These are phyloP conservation scores for Veloporphyrellus conicus DNA, from an alignment of 1,284 basidiomycete species.

Conservation along the genomic window DNA sequence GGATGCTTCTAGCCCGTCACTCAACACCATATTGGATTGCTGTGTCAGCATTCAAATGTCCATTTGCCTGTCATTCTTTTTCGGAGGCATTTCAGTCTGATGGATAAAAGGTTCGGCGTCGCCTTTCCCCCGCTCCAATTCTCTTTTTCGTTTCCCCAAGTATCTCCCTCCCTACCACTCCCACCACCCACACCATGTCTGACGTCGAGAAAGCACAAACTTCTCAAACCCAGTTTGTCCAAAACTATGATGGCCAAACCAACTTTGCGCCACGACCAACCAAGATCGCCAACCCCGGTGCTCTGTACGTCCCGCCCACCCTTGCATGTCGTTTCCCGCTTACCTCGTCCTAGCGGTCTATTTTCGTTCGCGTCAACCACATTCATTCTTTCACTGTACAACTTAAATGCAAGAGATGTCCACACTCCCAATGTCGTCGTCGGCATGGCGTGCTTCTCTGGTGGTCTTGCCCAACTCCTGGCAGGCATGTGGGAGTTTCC, in stretches of 20 bases:
- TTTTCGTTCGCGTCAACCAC: conserved; percentile 73
- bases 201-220: conserved; percentile 33
- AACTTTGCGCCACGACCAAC: conserved; percentile 13
- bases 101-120: conserved; percentile 24
- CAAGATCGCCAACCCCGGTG: conserved; percentile 50
- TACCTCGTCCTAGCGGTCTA: conserved; percentile 46
- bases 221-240: conserved; percentile 18
- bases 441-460: conserved; percentile 79
- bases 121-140: neutral
- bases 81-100: conserved; percentile 17
- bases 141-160: neutral
- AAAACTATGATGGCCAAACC: conserved; percentile 15
- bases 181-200: conserved; percentile 21
- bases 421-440: conserved; percentile 68
- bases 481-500: conserved; percentile 84
- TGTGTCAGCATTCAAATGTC: conserved; percentile 23
- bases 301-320: conserved; percentile 39
- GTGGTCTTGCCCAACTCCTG: conserved; percentile 76
- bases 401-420: conserved; percentile 51
- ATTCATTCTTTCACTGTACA: conserved; percentile 67
- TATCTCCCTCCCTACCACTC: neutral
- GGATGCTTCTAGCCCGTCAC: too few species aligned
- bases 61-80: conserved; percentile 2
- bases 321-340: neutral
- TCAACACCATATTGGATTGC: conserved; percentile 8